Evolutionary conservation across 1,284 basidiomycete genomes (phyloP).

Genomic region (Moesziomyces aphidis): DNA sequence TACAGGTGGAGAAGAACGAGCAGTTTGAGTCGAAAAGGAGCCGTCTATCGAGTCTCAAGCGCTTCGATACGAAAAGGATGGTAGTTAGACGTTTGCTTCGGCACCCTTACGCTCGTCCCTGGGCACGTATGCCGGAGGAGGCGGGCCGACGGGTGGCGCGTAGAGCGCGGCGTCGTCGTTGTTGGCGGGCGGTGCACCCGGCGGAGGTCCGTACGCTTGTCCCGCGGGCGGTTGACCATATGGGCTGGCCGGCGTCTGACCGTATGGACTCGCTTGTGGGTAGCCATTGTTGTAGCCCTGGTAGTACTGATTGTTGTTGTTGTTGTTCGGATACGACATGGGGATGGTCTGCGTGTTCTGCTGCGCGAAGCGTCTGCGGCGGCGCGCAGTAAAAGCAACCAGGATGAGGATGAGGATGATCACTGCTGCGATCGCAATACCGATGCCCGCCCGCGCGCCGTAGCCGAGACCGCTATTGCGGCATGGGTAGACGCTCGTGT

Average conservation of each 20-base stretch:
- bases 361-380: constrained; percentile 27
- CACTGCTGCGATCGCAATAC: constrained; percentile 27
- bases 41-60: not conserved
- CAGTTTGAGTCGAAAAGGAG: not conserved
- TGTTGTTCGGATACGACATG: constrained; percentile 7
- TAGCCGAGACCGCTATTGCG: constrained; percentile 16
- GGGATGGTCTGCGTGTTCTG: constrained; percentile 17
- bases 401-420: constrained; percentile 22
- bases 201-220: constrained; percentile 36
- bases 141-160: constrained; percentile 35
- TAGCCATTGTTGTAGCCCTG: constrained; percentile 26
- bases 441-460: constrained; percentile 39
- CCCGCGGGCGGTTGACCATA: constrained; percentile 10
- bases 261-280: constrained; percentile 23
- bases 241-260: constrained; percentile 15
- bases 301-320: not conserved
- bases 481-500: constrained; percentile 8
- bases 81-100: constrained; percentile 21
- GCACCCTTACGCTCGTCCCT: constrained; percentile 20
- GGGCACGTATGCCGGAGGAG: constrained; percentile 44
- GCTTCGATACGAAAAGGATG: too few species aligned
- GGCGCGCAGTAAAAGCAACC: constrained; percentile 8
- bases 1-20: not conserved
- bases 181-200: constrained; percentile 19
- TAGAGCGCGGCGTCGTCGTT: constrained; percentile 27